Base-by-base conservation (phyloP, 768 basidiomycete species). In the Rhodotorula taiwanensis region DNA sequence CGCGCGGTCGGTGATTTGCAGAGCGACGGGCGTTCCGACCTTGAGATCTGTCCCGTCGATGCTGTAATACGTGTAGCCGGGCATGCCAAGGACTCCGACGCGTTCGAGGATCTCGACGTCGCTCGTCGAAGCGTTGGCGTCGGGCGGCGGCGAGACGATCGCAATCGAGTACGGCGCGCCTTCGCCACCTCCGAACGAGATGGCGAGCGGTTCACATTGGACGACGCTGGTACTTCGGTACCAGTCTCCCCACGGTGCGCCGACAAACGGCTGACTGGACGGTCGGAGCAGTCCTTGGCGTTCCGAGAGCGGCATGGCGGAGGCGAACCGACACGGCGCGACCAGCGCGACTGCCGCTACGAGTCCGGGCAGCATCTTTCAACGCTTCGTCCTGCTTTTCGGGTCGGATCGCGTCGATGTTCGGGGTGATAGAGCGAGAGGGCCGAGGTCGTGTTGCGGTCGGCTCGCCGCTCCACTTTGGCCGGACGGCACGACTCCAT, bases 71-170 rank as follows among this genome's bases (percentile, higher is more conserved):
- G 54, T 56, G 31, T 56, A 25, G 0, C 58, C 64, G 6, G 64
- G 58, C 36, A 65, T 60, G 20, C 64, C 64, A 23, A 56, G 27
- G 9, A 65, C 11, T 16, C 58, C 64, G 8, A 65, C 3, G 8
- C 50, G 49, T 27, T 44, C 42, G 6, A 65, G 33, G 9, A 52
- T 39, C 14, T 65, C 10, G 18, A 59, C 64, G 16, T 48, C 34
- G 11, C 60, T 54, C 15, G 43, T 21, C 16, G 57, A 59, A 25
- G 14, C 11, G 28, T 58, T 52, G 34, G 6, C 25, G 33, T n/a
- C 52, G 9, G 20, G 31, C 23, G 11, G 58, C 25, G n/a, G 54
- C 55, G 51, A 52, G 20, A 65, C 64, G 49, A 65, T 25, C 36
- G 42, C 27, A 27, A 65, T 13, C 3, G 39, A n/a, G 44, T 65